These are phyloP conservation scores for Spathaspora sp. DNA, from an alignment of 1,139 yeast genomes.

Conservation along the genomic window DNA sequence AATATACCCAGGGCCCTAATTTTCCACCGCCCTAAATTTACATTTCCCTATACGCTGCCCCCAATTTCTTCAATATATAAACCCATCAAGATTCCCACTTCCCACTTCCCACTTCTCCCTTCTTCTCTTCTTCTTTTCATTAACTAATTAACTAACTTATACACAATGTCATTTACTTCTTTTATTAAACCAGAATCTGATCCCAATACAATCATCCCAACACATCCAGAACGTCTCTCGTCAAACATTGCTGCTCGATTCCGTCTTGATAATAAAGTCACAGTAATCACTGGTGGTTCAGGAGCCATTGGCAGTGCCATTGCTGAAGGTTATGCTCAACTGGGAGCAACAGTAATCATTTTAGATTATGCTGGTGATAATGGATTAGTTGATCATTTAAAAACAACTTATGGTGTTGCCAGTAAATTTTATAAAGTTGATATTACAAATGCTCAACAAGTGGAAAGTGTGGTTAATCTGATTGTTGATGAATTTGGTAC, in stretches of 20 bases:
- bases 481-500: constrained; percentile 65
- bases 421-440: constrained; percentile 67
- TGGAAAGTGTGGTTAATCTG: constrained; percentile 51
- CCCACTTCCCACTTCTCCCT: too few relatives aligned
- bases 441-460: constrained; percentile 57
- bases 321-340: constrained; percentile 80
- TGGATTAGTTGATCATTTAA: constrained; percentile 48
- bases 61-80: not conserved
- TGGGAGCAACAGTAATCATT: constrained; percentile 81
- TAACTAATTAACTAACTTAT: not conserved
- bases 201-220: constrained; percentile 20
- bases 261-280: constrained; percentile 72
- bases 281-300: constrained; percentile 80
- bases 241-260: constrained; percentile 45
- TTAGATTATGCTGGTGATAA: constrained; percentile 57
- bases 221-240: constrained; percentile 24
- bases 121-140: not conserved
- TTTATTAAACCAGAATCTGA: constrained; percentile 25
- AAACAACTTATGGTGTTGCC: constrained; percentile 57
- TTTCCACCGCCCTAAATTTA: too few relatives aligned
- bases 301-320: constrained; percentile 79
- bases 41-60: too few relatives aligned
- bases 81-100: not conserved
- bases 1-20: not conserved
- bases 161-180: constrained; percentile 16